Base-by-base conservation (phyloP, 169 alveolate species). In the Plasmodium berghei region DNA sequence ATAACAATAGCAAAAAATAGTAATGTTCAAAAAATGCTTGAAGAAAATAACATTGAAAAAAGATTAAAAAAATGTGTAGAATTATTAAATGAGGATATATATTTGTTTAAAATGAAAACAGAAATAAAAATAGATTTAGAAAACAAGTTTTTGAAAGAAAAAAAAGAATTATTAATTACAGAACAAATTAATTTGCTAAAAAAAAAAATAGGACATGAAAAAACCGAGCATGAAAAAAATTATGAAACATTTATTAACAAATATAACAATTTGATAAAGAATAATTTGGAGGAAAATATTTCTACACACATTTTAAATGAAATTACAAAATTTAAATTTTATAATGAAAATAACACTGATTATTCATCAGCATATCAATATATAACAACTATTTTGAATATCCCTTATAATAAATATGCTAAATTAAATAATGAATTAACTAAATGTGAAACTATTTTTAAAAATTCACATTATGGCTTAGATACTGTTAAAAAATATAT, bases 401-500 rank as follows among this genome's bases (percentile, higher is more conserved):
- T 83, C 20, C 90, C 90, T 9, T 83, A 22, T 54, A 64, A 64
- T 1, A 83, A 83, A 26, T 69, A 55, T 70, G 64, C 67, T 6
- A 5, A 14, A 4, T 55, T 83, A n/a, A 67, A 72, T 83, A 72
- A 69, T 40, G 72, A 83, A 24, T 45, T 83, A 14, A n/a, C 26
- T 46, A 9, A n/a, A 55, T 83, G 90, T 72, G 90, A 83, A 69
- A 55, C 9, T 42, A 92, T 96, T 1, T 86, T 97, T 55, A 95
- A 97, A 86, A 93, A 94, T 52, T 97, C 96, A 70, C 99, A 98
- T 86, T 97, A 93, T 73, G 99, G 99, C 56, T 87, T 98, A 87
- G 92, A 96, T 20, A 98, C 96, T 56, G 98, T 97, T 18, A 98
- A 98, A 91, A 95, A 92, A 18, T 91, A 98, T 45, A 97, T 98